A percentile compares a stretch with the other conserved stretches of the same genome.
Conservation (phyloP, 192 early-diverging fungal species). For the Coemansia reversa region DNA sequence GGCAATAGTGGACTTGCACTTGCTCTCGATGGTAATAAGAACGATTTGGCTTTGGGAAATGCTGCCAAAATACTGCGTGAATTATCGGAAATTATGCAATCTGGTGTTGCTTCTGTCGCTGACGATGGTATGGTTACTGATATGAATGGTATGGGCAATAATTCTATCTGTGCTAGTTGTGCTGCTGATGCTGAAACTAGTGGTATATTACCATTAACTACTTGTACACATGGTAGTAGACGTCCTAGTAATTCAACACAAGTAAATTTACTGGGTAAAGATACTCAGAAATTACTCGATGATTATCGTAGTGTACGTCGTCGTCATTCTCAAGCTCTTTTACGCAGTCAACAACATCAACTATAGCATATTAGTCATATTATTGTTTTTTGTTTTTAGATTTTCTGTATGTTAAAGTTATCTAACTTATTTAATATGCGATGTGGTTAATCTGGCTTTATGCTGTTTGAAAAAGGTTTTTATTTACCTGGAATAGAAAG, state of each 20-base stretch:
- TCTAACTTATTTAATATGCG: no score
- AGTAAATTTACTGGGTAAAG: neutral
- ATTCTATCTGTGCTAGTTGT: constrained; percentile 1
- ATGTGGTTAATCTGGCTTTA: neutral
- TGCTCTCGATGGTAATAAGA: no score
- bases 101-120: no score
- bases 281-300: constrained; percentile 16
- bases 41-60: no score
- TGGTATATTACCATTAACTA: neutral
- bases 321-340: constrained; percentile 21
- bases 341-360: constrained; percentile 12
- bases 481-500: no score
- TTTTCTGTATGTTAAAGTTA: no score
- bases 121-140: neutral
- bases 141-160: neutral
- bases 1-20: neutral
- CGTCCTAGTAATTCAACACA: neutral
- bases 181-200: neutral
- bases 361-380: neutral
- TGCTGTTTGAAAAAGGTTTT: neutral
- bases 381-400: no score
- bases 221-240: neutral
- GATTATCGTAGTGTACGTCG: constrained; percentile 35
- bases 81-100: no score
- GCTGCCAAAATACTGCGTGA: no score